Evolutionary conservation across 2,329 filamentous ascomycete species (phyloP).

Genomic region (Alternaria gansuensis): DNA sequence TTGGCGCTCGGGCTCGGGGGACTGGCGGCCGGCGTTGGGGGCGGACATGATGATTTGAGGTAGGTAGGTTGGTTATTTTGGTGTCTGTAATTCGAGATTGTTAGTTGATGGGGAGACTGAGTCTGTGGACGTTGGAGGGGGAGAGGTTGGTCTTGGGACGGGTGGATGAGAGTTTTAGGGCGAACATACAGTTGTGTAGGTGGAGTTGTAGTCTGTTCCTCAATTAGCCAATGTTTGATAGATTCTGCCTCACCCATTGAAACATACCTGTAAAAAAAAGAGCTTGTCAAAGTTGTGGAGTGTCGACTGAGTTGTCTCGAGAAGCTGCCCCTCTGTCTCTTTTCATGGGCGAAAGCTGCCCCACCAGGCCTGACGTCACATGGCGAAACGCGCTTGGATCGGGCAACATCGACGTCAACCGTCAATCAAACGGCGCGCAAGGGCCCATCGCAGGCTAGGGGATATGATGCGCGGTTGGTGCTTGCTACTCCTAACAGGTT

Average conservation of each 20-base stretch:
- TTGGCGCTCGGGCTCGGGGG: slow-evolving; percentile 76
- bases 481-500: slow-evolving; percentile 15
- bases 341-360: slow-evolving; percentile 28
- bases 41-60: slow-evolving; percentile 65
- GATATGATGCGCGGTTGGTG: slow-evolving; percentile 8
- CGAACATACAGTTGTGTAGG: background rate
- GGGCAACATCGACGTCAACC: slow-evolving; percentile 41
- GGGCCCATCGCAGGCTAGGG: slow-evolving; percentile 11
- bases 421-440: slow-evolving; percentile 21
- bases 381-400: slow-evolving; percentile 23
- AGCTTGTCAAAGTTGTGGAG: slow-evolving; percentile 3
- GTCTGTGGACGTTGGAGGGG: background rate
- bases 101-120: background rate
- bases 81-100: background rate
- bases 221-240: background rate
- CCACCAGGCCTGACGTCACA: slow-evolving; percentile 40
- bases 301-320: background rate
- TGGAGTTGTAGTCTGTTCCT: background rate
- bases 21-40: slow-evolving; percentile 74
- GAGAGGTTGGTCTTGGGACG: background rate
- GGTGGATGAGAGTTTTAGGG: background rate
- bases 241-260: no score
- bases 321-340: slow-evolving; percentile 16
- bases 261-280: slow-evolving; percentile 8
- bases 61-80: slow-evolving; percentile 4